Percentiles rank a stretch among this genome's conserved stretches.
These are phyloP conservation scores for Penicillium capsulatum DNA, from an alignment of 2,329 filamentous ascomycete species.

Conservation along the genomic window DNA sequence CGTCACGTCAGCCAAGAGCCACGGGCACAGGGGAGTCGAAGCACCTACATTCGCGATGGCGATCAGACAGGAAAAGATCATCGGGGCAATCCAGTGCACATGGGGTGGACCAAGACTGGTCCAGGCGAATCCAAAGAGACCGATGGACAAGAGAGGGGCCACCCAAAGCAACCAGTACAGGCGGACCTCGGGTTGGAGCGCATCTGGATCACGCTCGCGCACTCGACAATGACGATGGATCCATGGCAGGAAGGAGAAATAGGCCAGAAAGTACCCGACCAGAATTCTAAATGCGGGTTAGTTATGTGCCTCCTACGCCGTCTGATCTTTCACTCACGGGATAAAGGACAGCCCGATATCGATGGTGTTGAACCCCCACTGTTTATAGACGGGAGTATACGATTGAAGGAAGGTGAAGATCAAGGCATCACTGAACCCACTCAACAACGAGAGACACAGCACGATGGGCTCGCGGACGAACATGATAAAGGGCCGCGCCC, in stretches of 20 bases:
- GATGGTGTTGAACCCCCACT: constrained; percentile 55
- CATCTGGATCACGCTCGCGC: constrained; percentile 38
- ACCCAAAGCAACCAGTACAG: constrained; percentile 57
- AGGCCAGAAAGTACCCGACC: constrained; percentile 56
- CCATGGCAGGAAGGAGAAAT: constrained; percentile 52
- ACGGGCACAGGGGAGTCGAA: background rate
- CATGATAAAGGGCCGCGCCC: constrained; percentile 60
- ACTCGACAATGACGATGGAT: constrained; percentile 44
- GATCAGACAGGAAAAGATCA: constrained; percentile 57
- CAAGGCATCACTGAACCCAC: constrained; percentile 60
- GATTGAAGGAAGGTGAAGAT: constrained; percentile 65
- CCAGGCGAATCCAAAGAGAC: constrained; percentile 60
- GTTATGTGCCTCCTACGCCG: background rate
- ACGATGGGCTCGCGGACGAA: constrained; percentile 64
- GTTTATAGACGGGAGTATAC: constrained; percentile 55
- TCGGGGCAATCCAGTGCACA: constrained; percentile 58
- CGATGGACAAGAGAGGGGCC: constrained; percentile 55
- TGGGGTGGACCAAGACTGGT: constrained; percentile 51
- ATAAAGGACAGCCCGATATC: constrained; percentile 52
- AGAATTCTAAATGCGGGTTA: constrained; percentile 36
- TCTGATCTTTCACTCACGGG: constrained; percentile 35
- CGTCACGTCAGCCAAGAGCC: background rate
- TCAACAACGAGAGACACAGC: constrained; percentile 57
- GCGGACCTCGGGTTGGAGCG: constrained; percentile 59
- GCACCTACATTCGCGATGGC: constrained; percentile 56